Evolutionary conservation across 441 rosid genomes (phyloP), one percentile per base, ranked within the genome.

Genomic region (Brassica balearica): DNA sequence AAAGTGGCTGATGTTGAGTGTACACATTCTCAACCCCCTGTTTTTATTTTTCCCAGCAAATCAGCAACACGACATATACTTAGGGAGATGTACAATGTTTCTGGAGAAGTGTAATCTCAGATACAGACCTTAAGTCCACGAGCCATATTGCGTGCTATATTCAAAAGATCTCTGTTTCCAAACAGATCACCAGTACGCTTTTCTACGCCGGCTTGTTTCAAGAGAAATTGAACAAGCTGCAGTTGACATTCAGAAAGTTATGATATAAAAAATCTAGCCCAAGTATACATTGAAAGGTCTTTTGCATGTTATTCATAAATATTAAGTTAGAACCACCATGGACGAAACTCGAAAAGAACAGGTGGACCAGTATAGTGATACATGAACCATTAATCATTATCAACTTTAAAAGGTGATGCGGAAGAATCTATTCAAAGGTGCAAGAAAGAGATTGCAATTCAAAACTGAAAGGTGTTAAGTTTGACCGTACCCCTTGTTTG

Each of bases 91-190:
- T 23, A 15, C 6, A 7, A 7, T 66, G 14, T 67, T 62, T 56
- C 29, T 11, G 32, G 61, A 8, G 41, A 60, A 43, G 15, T 41
- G 1, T 63, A 19, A 70, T 65, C 36, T 78, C 77, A 61, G 22
- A 23, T 64, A 74, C 85, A 25, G 65, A 95, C 99, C 99, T 95
- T 92, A 74, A 93, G 86, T 43, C 98, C 99, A 84, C 99, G 98
- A 78, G 99, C 99, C 98, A 95, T 93, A 87, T 95, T 93, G 38
- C 98, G 96, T 69, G 99, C 98, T 85, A 93, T 95, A 84, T 90
- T 95, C 64, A 95, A 76, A 77, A 95, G 77, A 90, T 95, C 99
- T 61, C 97, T 92, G 69, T 91, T 95, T 79, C 99, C 98, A 79
- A 82, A 95, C 17, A 95, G 94, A 88, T 95, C 98, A 61, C 98